Base-by-base conservation (phyloP, 176 grass and related monocot genomes). In the Oropetium thomaeum region DNA sequence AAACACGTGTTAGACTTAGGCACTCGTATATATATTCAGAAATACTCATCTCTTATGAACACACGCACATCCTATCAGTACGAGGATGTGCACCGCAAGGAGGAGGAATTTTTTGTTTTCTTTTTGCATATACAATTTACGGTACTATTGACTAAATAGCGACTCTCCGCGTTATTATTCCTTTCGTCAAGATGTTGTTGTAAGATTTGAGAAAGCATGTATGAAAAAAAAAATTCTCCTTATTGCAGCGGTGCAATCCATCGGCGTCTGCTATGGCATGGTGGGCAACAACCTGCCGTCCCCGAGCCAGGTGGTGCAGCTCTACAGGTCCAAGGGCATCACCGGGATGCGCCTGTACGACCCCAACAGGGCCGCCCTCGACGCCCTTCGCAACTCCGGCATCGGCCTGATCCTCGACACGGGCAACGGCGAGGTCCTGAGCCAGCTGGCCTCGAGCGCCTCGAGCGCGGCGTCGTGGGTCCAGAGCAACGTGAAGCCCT, bases 191-290 rank as follows among this genome's bases (percentile, higher is more conserved):
- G n/a, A n/a, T n/a, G n/a, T n/a, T n/a, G n/a, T n/a, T n/a, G n/a
- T n/a, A n/a, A n/a, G n/a, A n/a, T n/a, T n/a, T n/a, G n/a, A n/a
- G n/a, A n/a, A n/a, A n/a, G n/a, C n/a, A n/a, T n/a, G n/a, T n/a
- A n/a, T n/a, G n/a, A n/a, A n/a, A n/a, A n/a, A n/a, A n/a, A n/a
- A n/a, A n/a, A n/a, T n/a, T n/a, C n/a, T n/a, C 4, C 15, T 44
- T 7, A 14, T 30, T 70, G 71, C 81, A 94, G 92, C 4, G 10
- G 88, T 86, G 31, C 28, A 81, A 47, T 88, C 88, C 31, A 86
- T 89, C 44, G 92, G 92, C 47, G 88, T 95, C 0, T 91, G 88
- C 82, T 91, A 95, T 29, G 92, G 88, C 26, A 57, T 77, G 40
- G 12, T 70, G 6, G 92, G 85, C 35, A 77, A 91, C 85, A 81